Percentiles rank a stretch among this genome's conserved stretches.
phyloP scores from a whole-genome alignment of 805 yeast genomes.

The Saccharomycopsis capsularis region DNA sequence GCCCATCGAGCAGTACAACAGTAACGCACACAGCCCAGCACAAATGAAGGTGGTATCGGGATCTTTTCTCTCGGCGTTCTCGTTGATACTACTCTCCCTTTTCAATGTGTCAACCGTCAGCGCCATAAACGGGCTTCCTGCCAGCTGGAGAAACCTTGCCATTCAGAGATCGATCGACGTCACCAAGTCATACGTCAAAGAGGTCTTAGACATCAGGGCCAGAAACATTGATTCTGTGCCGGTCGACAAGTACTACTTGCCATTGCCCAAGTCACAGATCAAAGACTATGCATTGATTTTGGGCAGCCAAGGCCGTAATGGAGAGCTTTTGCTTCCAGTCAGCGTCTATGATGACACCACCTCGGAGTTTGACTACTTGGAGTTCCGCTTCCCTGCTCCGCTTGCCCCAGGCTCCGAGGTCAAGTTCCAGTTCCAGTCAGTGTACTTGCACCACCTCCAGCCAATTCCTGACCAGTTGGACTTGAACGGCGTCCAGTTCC shows the following conservation, averaged over 20 bases:
- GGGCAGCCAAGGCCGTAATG: not conserved
- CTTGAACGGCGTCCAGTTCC: slow-evolving; percentile 53
- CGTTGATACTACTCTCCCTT: too few relatives aligned
- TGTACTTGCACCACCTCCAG: slow-evolving; percentile 38
- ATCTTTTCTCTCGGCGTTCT: too few relatives aligned
- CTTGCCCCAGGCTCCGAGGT: slow-evolving; percentile 45
- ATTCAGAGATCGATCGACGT: slow-evolving; percentile 57
- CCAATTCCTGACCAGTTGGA: slow-evolving; percentile 62
- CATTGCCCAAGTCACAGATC: slow-evolving; percentile 44
- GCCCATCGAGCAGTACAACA: not conserved
- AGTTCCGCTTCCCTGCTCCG: slow-evolving; percentile 52
- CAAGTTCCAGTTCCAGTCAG: slow-evolving; percentile 43
- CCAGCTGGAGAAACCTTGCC: slow-evolving; percentile 46
- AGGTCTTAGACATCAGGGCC: slow-evolving; percentile 46
- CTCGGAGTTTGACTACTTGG: slow-evolving; percentile 34
- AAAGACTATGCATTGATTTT: slow-evolving; percentile 28
- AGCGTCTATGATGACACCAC: slow-evolving; percentile 4
- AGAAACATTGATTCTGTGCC: slow-evolving; percentile 55
- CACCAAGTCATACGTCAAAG: slow-evolving; percentile 57
- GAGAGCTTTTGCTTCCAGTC: slow-evolving; percentile 10
- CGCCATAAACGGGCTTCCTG: too few relatives aligned
- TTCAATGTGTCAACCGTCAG: too few relatives aligned
- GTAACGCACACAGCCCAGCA: not conserved
- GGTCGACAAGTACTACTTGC: slow-evolving; percentile 46
- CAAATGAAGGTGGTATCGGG: too few relatives aligned